Percentiles rank a stretch among this genome's conserved stretches.
phyloP scores from a whole-genome alignment of 345 rosid genomes.

The Pistacia atlantica region DNA sequence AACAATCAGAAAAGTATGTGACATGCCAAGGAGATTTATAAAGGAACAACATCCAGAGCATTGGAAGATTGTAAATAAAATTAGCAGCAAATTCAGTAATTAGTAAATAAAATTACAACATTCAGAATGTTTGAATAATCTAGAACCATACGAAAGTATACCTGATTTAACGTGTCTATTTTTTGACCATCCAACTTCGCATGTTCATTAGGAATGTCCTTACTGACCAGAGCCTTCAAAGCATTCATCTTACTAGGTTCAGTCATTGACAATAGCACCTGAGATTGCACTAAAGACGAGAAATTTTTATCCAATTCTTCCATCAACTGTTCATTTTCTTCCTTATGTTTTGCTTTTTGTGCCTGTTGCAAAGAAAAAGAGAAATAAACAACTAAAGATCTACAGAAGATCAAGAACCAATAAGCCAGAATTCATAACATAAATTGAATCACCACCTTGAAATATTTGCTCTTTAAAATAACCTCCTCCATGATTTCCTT shows the following conservation, averaged over 20 bases:
- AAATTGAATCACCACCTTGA: constrained; percentile 56
- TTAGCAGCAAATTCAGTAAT: not conserved
- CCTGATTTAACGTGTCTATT: constrained; percentile 41
- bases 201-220: constrained; percentile 39
- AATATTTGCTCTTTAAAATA: constrained; percentile 92
- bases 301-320: constrained; percentile 79
- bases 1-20: not conserved
- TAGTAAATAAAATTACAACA: not conserved
- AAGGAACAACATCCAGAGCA: not conserved
- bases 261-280: constrained; percentile 57
- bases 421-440: not conserved
- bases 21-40: not conserved
- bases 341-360: constrained; percentile 83
- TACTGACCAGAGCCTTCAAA: constrained; percentile 52
- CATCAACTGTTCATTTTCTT: constrained; percentile 76
- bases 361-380: constrained; percentile 48
- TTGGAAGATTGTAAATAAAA: not conserved
- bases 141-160: constrained; percentile 21
- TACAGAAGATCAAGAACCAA: not conserved
- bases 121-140: not conserved
- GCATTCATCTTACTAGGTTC: constrained; percentile 68
- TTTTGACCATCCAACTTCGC: constrained; percentile 36
- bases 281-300: constrained; percentile 63
- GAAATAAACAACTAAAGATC: not conserved
- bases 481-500: constrained; percentile 92